Conservation (phyloP, 805 yeast species). For the Kodamaea leandrae region DNA sequence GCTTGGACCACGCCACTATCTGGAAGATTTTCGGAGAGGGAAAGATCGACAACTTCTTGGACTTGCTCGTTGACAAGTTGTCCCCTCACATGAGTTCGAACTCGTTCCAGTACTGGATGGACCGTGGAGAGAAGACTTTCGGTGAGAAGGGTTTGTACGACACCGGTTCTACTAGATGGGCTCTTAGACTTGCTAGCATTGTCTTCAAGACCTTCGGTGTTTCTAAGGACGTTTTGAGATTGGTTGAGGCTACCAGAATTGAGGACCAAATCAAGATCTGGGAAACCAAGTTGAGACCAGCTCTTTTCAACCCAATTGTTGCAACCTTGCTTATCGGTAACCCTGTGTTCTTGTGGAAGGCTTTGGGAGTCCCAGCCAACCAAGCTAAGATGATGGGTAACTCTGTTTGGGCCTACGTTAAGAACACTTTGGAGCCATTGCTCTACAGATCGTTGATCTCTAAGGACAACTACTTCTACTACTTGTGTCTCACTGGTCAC, state of each 20-base stretch:
- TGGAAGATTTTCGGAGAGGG: conserved; percentile 83
- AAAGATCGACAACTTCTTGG: conserved; percentile 47
- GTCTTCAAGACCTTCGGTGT: conserved; percentile 59
- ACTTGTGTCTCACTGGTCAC: conserved; percentile 59
- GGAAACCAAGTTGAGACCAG: conserved; percentile 61
- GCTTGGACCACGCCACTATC: conserved; percentile 51
- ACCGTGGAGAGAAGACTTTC: conserved; percentile 60
- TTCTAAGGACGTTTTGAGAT: conserved; percentile 46
- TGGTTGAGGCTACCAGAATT: conserved; percentile 57
- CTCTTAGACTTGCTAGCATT: conserved; percentile 62
- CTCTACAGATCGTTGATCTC: conserved; percentile 61
- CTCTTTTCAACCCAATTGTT: conserved; percentile 67
- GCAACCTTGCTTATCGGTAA: conserved; percentile 71
- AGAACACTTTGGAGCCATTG: conserved; percentile 78
- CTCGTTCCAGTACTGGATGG: conserved; percentile 79
- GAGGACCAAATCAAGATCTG: conserved; percentile 65
- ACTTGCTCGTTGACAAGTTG: conserved; percentile 49
- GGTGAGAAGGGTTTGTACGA: conserved; percentile 55
- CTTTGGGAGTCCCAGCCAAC: conserved; percentile 83
- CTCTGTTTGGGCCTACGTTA: conserved; percentile 66
- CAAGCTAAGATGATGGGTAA: conserved; percentile 80
- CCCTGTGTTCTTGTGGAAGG: conserved; percentile 84
- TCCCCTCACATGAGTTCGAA: conserved; percentile 73
- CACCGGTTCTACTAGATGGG: conserved; percentile 88
- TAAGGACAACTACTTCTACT: conserved; percentile 75